These are phyloP conservation scores for Cryptosporidium sp. DNA, from an alignment of 169 alveolate species.

Conservation along the genomic window DNA sequence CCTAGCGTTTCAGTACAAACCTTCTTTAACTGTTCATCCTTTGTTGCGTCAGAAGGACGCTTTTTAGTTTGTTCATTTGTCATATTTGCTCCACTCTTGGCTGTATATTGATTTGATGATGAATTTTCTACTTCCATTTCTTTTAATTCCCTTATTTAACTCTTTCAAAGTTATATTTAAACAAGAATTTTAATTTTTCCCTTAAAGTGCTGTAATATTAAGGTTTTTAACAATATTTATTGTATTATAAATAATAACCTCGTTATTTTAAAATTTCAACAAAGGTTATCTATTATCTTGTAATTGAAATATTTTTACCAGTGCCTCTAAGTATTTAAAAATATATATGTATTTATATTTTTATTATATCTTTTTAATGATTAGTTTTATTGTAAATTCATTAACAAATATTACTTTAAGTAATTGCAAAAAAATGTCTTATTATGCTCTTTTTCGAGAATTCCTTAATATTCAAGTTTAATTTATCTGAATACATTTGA, in stretches of 20 bases:
- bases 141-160: not conserved
- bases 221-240: too few relatives aligned
- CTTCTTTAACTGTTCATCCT: conserved; percentile 58
- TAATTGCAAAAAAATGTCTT: not conserved
- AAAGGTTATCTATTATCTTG: not conserved
- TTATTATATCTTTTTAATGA: not conserved
- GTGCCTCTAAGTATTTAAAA: too few relatives aligned
- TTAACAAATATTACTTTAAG: not conserved
- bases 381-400: conserved; percentile 1
- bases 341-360: not conserved
- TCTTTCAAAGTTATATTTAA: not conserved
- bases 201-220: not conserved
- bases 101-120: conserved; percentile 60
- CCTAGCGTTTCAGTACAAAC: conserved; percentile 24
- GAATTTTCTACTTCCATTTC: conserved; percentile 63
- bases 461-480: not conserved
- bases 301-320: too few relatives aligned
- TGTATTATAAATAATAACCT: not conserved
- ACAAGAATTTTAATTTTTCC: not conserved
- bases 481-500: not conserved
- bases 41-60: conserved; percentile 73
- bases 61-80: conserved; percentile 34
- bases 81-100: not conserved
- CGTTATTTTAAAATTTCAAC: not conserved
- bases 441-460: conserved; percentile 16